Evolutionary conservation across 2,329 filamentous ascomycete species (phyloP), one percentile per base, ranked within the genome.

Genomic region (Westerdykella aurantiaca): DNA sequence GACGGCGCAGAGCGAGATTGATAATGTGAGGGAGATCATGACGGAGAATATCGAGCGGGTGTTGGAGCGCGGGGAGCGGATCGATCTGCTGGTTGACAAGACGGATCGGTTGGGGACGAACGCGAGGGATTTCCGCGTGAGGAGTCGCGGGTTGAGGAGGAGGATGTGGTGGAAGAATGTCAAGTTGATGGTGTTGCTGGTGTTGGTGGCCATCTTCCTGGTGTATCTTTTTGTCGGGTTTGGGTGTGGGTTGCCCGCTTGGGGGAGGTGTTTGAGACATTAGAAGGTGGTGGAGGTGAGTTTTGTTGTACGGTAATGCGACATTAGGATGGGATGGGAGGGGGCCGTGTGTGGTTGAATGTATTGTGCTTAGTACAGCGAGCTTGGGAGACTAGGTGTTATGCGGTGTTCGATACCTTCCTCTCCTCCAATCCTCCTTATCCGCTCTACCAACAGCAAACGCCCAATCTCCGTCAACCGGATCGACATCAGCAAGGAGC

Each of bases 121-220:
- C 66, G 89, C 93, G 42, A 77, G 84, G 57, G 93, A 98, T 65
- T 98, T 98, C 64, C 76, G 93, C 41, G 83, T 97, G 14, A 78
- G 91, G 55, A 94, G 86, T 66, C 76, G 89, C 21, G 89, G 88
- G 1, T 69, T 98, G 57, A 86, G 93, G 72, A 79, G 94, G 63
- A 80, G 85, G 69, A 97, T 98, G 93, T 98, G 93, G 93, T 97
- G 91, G 91, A 97, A 97, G 82, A 97, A 98, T 67, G 79, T 95
- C 37, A 94, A 94, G 73, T 71, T 98, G 55, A 95, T 97, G 89
- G 83, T 80, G 6, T 68, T 98, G 56, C 63, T 90, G 49, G 75
- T 69, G 4, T 61, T 96, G 37, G 88, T 90, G 1, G 69, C 93
- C 21, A 66, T 87, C 7, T 86, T 87, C 59, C 69, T 87, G 67